Percentiles rank a stretch among this genome's conserved stretches.
Conservation (phyloP, 2,329 filamentous ascomycete species). For the Sporothrix schenckii region DNA sequence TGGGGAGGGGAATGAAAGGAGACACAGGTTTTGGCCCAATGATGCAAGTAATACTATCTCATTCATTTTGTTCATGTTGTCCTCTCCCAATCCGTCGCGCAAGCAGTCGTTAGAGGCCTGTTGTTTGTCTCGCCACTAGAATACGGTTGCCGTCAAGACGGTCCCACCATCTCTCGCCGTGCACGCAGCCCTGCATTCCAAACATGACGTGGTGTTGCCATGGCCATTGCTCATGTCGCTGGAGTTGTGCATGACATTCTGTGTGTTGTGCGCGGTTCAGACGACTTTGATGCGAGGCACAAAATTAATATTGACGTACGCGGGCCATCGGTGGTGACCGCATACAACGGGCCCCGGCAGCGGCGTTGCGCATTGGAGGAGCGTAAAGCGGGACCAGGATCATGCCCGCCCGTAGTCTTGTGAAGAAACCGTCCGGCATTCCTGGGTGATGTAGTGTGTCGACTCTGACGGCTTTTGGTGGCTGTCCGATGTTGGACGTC, state of each 20-base stretch:
- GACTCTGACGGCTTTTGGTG: neutral
- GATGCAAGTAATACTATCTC: slow-evolving; percentile 4
- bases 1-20: neutral
- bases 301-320: neutral
- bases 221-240: neutral
- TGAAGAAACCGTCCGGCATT: neutral
- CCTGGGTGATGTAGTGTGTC: neutral
- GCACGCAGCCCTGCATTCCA: slow-evolving; percentile 17
- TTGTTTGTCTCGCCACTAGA: neutral
- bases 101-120: neutral
- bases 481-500: neutral
- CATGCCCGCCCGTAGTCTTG: neutral
- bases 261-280: neutral
- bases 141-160: neutral
- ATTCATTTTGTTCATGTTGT: neutral
- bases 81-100: too few relatives aligned
- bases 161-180: neutral
- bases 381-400: neutral
- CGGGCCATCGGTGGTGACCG: neutral
- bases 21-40: neutral
- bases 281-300: neutral
- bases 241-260: neutral
- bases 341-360: slow-evolving; percentile 9
- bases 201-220: neutral
- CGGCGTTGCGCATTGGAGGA: neutral